A percentile compares a stretch with the other conserved stretches of the same genome.
phyloP scores from a whole-genome alignment of 306 rosid genomes.

The Gleditsia sinensis region DNA sequence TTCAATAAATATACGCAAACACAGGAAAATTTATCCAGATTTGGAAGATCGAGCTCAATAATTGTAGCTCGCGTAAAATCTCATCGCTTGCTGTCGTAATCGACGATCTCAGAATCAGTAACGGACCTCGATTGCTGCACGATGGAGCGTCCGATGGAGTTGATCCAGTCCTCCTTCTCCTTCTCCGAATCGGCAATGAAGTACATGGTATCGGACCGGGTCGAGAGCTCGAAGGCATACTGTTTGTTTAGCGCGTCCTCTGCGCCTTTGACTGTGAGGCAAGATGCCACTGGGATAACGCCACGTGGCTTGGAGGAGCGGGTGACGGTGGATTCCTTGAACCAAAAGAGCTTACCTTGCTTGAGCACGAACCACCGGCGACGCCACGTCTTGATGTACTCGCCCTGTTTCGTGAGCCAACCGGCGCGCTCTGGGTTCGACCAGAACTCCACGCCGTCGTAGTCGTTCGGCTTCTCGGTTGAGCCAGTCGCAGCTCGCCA shows the following conservation, averaged over 20 bases:
- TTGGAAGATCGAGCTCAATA: conserved; percentile 17
- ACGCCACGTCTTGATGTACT: conserved; percentile 18
- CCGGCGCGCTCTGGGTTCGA: conserved; percentile 37
- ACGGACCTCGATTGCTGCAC: conserved; percentile 57
- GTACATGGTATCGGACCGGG: conserved; percentile 44
- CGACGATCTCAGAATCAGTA: conserved; percentile 52
- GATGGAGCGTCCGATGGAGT: conserved; percentile 54
- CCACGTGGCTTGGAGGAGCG: conserved; percentile 37
- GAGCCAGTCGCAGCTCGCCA: conserved; percentile 46
- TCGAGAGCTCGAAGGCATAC: conserved; percentile 48
- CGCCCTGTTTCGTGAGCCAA: conserved; percentile 14
- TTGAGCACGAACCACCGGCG: conserved; percentile 21
- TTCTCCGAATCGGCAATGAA: conserved; percentile 48
- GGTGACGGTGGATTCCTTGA: conserved; percentile 29
- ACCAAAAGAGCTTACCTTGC: neutral
- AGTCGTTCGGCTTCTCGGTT: conserved; percentile 24
- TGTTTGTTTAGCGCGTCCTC: conserved; percentile 43
- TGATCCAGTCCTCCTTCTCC: conserved; percentile 56
- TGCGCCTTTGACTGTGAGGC: conserved; percentile 43
- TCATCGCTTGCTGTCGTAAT: conserved; percentile 46
- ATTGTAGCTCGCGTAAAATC: neutral
- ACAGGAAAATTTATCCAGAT: neutral
- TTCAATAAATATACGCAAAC: neutral
- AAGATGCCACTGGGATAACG: conserved; percentile 37
- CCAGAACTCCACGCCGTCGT: conserved; percentile 45